Base-by-base conservation (phyloP, 208 protist genomes). In the Acanthamoeba castellanii region DNA sequence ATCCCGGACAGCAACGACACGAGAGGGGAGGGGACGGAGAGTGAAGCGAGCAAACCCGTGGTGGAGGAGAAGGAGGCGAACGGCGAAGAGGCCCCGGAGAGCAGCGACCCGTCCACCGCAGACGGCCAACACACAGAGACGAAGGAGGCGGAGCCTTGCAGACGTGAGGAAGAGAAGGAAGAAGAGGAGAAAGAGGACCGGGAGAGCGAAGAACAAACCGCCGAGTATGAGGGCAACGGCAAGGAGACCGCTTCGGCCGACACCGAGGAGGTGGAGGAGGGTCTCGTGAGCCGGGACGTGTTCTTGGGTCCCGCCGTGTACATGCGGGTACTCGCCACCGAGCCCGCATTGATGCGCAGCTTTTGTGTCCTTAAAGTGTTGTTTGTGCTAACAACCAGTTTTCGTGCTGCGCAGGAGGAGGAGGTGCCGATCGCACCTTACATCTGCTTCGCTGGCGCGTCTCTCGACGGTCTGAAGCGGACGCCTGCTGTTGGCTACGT, bases 361-460 rank as follows among this genome's bases (percentile, higher is more conserved):
- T 72, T 72, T 72, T 72, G 4, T 8, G 70, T 50, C 9, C 13
- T 34, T 45, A 11, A 1, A 20, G 32, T 3, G 1, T 5, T 50
- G 27, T 30, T 6, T 68, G 72, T 81, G 16, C 16, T 47, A 42
- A 22, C 30, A 34, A 13, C 16, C 32, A 81, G 30, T 32, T 16
- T 52, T 59, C 8, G 6, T 32, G 16, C 25, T 14, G 25, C 27
- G 4, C 45, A 87, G 81, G 81, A 88, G 52, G 81, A 88, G 32
- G 30, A 88, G 50, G 81, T 88, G 50, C 81, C 81, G 20, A 64
- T 88, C 9, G 81, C 81, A 27, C 87, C 87, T 6, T 92, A 92
- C 87, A 57, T 92, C 22, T 92, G 87, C 87, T 92, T 92, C 42
- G 45, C 6, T 45, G 32, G 45, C 30, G 50, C 87, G 8, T 92